Evolutionary conservation across 306 rosid genomes (phyloP), one percentile per base, ranked within the genome.

Genomic region (Lablab purpureus): DNA sequence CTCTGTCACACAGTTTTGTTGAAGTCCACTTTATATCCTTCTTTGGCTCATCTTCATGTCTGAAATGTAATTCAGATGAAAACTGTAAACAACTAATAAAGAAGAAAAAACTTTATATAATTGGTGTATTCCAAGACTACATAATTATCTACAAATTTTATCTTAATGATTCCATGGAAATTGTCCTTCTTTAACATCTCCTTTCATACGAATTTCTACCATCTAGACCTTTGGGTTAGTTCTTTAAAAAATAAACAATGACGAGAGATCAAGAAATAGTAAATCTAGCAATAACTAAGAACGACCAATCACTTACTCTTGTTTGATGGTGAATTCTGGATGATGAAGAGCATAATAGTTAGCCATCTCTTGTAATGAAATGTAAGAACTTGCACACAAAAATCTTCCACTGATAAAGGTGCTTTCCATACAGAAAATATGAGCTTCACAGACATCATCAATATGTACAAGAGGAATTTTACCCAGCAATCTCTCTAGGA

Each of bases 401-500:
- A 81, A 85, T 74, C 89, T 89, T 3, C 91, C 89, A 50, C 32
- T 81, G 65, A 85, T 81, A 0, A 89, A 87, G 49, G 81, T 45
- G 12, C 36, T 83, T 69, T 83, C 87, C 87, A 82, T 75, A 83
- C 91, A 86, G 66, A 87, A 84, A 51, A 86, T 78, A 83, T 78
- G 90, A 34, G 90, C 94, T 22, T 62, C 82, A 58, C 89, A 88
- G 36, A 75, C 87, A 21, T 86, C 94, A 72, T 90, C 86, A 78
- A 90, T 7, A 50, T 86, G 92, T 11, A 80, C 85, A 11, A 84
- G 71, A n/a, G 90, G 87, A 55, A 82, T 12, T 6, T 81, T 82
- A 10, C 87, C 87, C 17, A 23, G 5, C 27, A 70, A 60, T 19
- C 71, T 52, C 41, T 80, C 21, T 41, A 23, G 5, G 0, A 69